These are phyloP conservation scores for Suhomyces chickasaworum DNA, from an alignment of 1,139 yeast species.

Conservation along the genomic window DNA sequence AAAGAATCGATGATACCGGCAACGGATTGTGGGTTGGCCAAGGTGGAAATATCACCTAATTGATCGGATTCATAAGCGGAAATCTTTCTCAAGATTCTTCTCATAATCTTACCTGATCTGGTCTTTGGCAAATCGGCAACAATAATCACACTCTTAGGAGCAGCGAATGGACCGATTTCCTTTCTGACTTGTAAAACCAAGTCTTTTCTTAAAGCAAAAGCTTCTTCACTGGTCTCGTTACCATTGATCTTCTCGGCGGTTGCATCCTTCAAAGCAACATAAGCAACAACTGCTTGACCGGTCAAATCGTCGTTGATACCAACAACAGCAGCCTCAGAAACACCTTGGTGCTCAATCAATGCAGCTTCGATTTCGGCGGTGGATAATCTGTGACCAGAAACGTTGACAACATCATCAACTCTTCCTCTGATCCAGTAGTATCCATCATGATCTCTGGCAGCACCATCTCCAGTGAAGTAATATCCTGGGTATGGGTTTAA, in stretches of 20 bases:
- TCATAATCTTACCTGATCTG: constrained; percentile 97
- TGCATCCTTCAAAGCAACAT: constrained; percentile 77
- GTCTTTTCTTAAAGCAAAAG: constrained; percentile 71
- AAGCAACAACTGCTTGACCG: constrained; percentile 96
- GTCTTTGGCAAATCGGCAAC: constrained; percentile 96
- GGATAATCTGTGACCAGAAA: constrained; percentile 94
- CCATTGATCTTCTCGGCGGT: constrained; percentile 41
- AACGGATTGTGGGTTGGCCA: constrained; percentile 86
- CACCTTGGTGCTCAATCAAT: constrained; percentile 73
- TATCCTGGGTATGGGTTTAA: constrained; percentile 94
- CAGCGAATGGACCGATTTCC: constrained; percentile 97
- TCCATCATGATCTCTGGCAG: constrained; percentile 96
- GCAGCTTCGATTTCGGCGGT: constrained; percentile 98
- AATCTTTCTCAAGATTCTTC: constrained; percentile 94
- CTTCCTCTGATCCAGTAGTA: constrained; percentile 98
- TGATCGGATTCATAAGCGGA: constrained; percentile 89
- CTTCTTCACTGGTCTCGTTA: constrained; percentile 51
- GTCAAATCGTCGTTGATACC: constrained; percentile 94
- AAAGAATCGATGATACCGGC: constrained; percentile 66
- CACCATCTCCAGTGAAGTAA: constrained; percentile 99
- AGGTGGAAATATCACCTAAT: constrained; percentile 89
- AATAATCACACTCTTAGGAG: constrained; percentile 87
- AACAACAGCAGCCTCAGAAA: constrained; percentile 93
- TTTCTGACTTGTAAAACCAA: constrained; percentile 86
- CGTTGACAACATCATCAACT: constrained; percentile 98